Base-by-base conservation (phyloP, 352 stramenopile species). In the Globisporangium emineosum region DNA sequence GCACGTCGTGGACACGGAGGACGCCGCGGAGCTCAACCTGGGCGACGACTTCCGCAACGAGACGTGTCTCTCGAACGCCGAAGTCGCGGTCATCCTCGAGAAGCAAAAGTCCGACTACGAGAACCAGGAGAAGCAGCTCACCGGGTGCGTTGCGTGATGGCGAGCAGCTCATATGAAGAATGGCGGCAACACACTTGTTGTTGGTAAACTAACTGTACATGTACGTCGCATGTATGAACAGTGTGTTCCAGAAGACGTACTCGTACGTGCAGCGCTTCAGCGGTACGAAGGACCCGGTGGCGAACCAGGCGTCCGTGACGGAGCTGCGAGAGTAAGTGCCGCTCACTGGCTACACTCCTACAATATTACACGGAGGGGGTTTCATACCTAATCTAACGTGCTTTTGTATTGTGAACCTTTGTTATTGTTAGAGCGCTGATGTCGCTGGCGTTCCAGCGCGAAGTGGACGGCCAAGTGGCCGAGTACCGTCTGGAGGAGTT, bases 41-140 rank as follows among this genome's bases (percentile, higher is more conserved):
- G 88, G 88, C 57, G 84, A 91, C 57, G 89, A 97, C 67, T 97
- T 97, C 72, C 81, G 90, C 66, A 77, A 91, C 61, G 88, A 95
- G 71, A 94, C 86, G 57, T 97, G 89, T 67, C 76, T 97, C 58
- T 94, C 88, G 3, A 97, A 97, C 58, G 89, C 89, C 33, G 88
- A 96, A 65, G 89, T 97, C 19, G 89, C 89, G 1, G 89, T 97
- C 17, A 94, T 96, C 60, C 75, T 97, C 37, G 87, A 97, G 70
- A 95, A 97, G 81, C 88, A 94, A 49, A 95, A 95, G 70, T 82
- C 78, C 35, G 85, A 96, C 71, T 97, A 96, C 75, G 89, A 97
- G 74, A 93, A 87, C 71, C 86, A 96, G 68, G 88, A 96, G 75
- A 96, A 96, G 71, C 84, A 92, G 74, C 78, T 96, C 61, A 96